Conservation (phyloP, 208 protist genomes). For the Trypanosoma vivax region DNA sequence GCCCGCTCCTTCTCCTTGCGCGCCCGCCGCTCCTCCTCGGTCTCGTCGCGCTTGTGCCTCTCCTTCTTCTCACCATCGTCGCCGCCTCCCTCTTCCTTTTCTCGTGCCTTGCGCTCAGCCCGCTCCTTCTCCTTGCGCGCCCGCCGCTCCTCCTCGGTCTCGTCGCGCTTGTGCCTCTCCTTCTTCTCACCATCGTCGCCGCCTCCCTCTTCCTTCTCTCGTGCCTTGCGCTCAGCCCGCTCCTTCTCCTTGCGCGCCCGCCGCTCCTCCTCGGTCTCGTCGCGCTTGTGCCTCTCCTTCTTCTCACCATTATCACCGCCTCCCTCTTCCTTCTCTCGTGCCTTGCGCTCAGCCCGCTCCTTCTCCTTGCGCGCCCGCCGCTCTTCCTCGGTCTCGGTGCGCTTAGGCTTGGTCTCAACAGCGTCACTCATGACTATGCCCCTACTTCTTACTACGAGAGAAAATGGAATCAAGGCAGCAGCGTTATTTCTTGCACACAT, state of each 20-base stretch:
- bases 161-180: slow-evolving; percentile 15
- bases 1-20: slow-evolving; percentile 53
- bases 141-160: slow-evolving; percentile 71
- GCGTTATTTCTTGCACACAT: slow-evolving; percentile 1
- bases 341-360: slow-evolving; percentile 47
- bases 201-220: not conserved
- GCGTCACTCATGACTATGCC: not conserved
- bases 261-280: slow-evolving; percentile 75
- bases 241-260: slow-evolving; percentile 56
- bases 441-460: slow-evolving; percentile 2
- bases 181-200: slow-evolving; percentile 12
- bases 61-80: slow-evolving; percentile 11
- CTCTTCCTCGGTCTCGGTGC: slow-evolving; percentile 22
- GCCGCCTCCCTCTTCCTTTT: not conserved
- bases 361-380: slow-evolving; percentile 22
- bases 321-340: slow-evolving; percentile 13
- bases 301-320: no score
- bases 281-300: slow-evolving; percentile 8
- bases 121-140: slow-evolving; percentile 58
- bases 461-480: no score
- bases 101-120: slow-evolving; percentile 16
- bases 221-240: slow-evolving; percentile 12
- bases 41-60: slow-evolving; percentile 27
- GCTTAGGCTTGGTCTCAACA: slow-evolving; percentile 6
- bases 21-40: slow-evolving; percentile 60